Percentiles rank a stretch among this genome's conserved stretches.
Conservation (phyloP, 1,284 basidiomycete species). For the Trametes pubescens region DNA sequence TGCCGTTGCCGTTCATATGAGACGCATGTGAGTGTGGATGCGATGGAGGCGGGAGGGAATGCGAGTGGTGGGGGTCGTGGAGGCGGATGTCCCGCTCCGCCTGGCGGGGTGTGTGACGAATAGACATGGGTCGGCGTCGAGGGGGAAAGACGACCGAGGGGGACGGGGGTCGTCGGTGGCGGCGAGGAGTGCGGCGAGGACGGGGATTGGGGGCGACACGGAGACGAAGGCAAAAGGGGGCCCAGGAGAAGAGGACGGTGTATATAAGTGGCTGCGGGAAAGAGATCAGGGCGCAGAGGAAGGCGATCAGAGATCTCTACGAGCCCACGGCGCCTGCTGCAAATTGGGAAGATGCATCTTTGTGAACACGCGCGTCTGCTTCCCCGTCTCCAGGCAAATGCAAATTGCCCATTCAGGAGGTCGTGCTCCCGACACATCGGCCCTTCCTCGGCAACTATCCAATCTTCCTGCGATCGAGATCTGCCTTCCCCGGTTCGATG, state of each 20-base stretch:
- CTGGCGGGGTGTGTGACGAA: constrained; percentile 67
- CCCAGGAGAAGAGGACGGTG: constrained; percentile 34
- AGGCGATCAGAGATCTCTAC: constrained; percentile 47
- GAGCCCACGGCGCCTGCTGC: constrained; percentile 32
- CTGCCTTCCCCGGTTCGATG: constrained; percentile 28
- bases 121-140: constrained; percentile 56
- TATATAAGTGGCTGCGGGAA: constrained; percentile 48
- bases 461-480: constrained; percentile 39
- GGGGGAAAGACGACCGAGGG: constrained; percentile 40
- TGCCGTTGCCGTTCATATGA: constrained; percentile 61
- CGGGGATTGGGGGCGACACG: constrained; percentile 50
- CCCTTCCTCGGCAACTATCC: constrained; percentile 36
- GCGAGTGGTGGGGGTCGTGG: constrained; percentile 63
- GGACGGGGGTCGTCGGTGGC: constrained; percentile 40
- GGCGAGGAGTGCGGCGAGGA: constrained; percentile 47
- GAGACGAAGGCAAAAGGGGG: constrained; percentile 49
- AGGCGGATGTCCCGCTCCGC: constrained; percentile 68
- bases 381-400: constrained; percentile 35
- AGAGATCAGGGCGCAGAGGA: constrained; percentile 49
- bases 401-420: constrained; percentile 31
- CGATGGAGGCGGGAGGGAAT: constrained; percentile 49
- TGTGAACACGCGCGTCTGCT: constrained; percentile 30
- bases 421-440: constrained; percentile 28
- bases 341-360: constrained; percentile 32
- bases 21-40: constrained; percentile 48